These are phyloP conservation scores for Xylaria hypoxylon DNA, from an alignment of 2,329 filamentous ascomycete species.

Conservation along the genomic window DNA sequence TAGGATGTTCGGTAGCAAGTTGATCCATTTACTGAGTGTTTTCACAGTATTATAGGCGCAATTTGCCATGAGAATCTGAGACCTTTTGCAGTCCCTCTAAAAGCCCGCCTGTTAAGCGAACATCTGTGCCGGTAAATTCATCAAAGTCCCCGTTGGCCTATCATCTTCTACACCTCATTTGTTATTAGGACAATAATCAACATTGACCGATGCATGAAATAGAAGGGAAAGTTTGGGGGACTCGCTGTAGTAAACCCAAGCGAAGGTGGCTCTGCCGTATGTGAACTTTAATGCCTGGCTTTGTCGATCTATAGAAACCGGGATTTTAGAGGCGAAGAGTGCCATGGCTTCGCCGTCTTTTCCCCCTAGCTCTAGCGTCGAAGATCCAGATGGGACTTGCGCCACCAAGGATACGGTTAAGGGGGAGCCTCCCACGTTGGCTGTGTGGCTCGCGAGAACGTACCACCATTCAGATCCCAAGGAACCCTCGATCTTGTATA, in stretches of 20 bases:
- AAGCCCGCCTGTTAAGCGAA: not conserved
- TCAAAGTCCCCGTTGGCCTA: not conserved
- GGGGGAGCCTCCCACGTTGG: not conserved
- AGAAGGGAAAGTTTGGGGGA: not conserved
- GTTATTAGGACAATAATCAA: not conserved
- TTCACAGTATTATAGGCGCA: not conserved
- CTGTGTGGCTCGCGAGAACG: not conserved
- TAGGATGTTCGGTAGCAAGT: not conserved
- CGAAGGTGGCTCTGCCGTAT: conserved; percentile 7
- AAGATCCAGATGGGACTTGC: not conserved
- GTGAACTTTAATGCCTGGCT: conserved; percentile 2
- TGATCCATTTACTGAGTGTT: too few relatives aligned
- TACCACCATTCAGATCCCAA: conserved; percentile 3
- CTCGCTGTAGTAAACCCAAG: conserved; percentile 23
- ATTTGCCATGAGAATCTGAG: too few relatives aligned
- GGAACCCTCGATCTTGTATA: conserved; percentile 3
- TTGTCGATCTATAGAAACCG: not conserved
- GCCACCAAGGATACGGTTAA: conserved; percentile 2
- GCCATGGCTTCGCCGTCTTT: not conserved
- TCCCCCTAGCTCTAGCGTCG: not conserved
- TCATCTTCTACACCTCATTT: conserved; percentile 7
- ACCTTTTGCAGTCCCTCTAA: not conserved
- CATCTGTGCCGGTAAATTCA: not conserved
- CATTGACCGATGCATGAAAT: not conserved
- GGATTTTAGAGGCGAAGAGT: conserved; percentile 1